A percentile compares a stretch with the other conserved stretches of the same genome.
Conservation (phyloP, 768 basidiomycete species). For the Mycena crocata region DNA sequence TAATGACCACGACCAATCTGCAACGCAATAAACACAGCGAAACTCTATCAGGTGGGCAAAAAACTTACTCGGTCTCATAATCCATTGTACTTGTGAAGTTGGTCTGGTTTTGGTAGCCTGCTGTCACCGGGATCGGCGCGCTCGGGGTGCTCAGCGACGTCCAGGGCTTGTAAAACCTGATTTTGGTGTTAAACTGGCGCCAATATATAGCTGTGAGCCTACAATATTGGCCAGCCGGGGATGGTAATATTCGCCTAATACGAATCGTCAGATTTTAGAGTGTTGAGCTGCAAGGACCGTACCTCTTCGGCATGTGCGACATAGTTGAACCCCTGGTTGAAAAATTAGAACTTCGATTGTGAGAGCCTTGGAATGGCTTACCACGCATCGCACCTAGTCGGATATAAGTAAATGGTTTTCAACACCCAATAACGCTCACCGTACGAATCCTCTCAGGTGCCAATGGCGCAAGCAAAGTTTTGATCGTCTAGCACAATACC, state of each 20-base stretch:
- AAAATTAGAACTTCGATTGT: neutral
- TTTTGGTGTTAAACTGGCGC: neutral
- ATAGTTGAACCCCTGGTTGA: conserved; percentile 41
- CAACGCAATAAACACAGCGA: conserved; percentile 42
- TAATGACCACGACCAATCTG: conserved; percentile 57
- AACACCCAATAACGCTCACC: conserved; percentile 25
- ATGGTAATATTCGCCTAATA: conserved; percentile 35
- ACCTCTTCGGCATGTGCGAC: conserved; percentile 41
- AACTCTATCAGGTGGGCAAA: neutral
- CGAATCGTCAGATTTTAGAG: too few relatives aligned
- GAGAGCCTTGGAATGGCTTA: neutral
- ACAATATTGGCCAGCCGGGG: conserved; percentile 31
- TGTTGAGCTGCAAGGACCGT: neutral
- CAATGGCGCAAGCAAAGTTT: conserved; percentile 49
- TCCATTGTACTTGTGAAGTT: conserved; percentile 54
- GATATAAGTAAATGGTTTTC: neutral
- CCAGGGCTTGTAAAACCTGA: conserved; percentile 38
- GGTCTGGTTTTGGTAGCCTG: conserved; percentile 38
- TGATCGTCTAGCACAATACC: conserved; percentile 41
- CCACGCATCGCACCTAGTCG: conserved; percentile 34
- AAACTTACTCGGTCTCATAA: neutral
- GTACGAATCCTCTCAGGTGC: conserved; percentile 46
- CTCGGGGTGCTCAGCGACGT: conserved; percentile 43
- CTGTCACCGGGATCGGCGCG: conserved; percentile 41
- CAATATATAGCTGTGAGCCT: neutral